Evolutionary conservation across 164 flowering plant species (phyloP).

Genomic region (Buxus sempervirens): DNA sequence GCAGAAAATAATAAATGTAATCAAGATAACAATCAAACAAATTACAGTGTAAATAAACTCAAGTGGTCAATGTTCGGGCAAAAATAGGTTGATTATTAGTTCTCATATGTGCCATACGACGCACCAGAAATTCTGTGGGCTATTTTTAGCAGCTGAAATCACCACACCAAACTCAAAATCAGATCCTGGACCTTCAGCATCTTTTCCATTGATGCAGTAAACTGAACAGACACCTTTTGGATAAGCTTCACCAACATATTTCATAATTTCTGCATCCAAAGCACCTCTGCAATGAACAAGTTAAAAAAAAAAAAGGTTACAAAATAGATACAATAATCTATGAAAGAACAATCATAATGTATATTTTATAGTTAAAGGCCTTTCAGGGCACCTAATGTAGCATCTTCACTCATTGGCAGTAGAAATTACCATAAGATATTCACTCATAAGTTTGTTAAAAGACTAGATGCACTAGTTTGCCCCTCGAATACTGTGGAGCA

Average conservation of each 20-base stretch:
- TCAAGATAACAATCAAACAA: background rate
- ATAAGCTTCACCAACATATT: constrained; percentile 82
- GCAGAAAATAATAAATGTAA: too few species aligned
- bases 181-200: constrained; percentile 82
- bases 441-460: too few species aligned
- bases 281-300: constrained; percentile 57
- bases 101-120: constrained; percentile 20
- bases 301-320: constrained; percentile 7
- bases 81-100: background rate
- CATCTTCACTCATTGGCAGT: too few species aligned
- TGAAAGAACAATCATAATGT: background rate
- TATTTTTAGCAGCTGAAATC: constrained; percentile 74
- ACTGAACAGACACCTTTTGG: constrained; percentile 90
- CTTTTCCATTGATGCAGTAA: constrained; percentile 75
- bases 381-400: too few species aligned
- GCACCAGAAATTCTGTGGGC: constrained; percentile 96
- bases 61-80: background rate
- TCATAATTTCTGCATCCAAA: constrained; percentile 73
- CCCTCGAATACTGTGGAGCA: too few species aligned
- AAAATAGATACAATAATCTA: background rate
- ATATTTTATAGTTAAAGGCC: background rate
- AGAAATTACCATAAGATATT: too few species aligned
- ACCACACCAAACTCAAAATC: constrained; percentile 88
- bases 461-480: background rate
- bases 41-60: background rate